Evolutionary conservation across 2,329 filamentous ascomycete species (phyloP).

Genomic region (Arachnomyces sp.): DNA sequence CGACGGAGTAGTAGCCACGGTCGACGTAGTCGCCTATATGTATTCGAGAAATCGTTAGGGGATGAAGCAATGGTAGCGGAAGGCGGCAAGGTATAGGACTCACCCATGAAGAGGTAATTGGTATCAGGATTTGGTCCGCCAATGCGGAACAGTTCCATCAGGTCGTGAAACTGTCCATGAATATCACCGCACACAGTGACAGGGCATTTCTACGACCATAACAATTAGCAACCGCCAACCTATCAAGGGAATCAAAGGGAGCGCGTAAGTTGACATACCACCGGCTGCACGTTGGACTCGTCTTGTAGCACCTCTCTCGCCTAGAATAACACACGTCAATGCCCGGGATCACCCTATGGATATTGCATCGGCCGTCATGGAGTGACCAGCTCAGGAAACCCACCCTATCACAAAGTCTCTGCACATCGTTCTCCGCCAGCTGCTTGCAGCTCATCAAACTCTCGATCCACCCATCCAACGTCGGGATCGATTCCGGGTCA

Average conservation of each 20-base stretch:
- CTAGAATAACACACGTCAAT: constrained; percentile 40
- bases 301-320: constrained; percentile 94
- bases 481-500: constrained; percentile 85
- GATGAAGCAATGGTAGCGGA: constrained; percentile 15
- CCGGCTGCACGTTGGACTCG: constrained; percentile 97
- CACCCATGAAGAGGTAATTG: constrained; percentile 99
- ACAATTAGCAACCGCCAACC: background rate
- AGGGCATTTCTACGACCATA: constrained; percentile 75
- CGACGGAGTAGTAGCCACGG: constrained; percentile 96
- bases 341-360: background rate
- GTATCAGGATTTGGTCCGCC: constrained; percentile 96
- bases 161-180: constrained; percentile 95
- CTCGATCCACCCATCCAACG: constrained; percentile 97
- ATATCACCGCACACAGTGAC: constrained; percentile 99
- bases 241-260: constrained; percentile 6
- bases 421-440: constrained; percentile 86
- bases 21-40: constrained; percentile 87
- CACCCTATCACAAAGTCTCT: constrained; percentile 96
- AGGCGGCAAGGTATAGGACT: constrained; percentile 23
- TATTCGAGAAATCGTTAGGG: constrained; percentile 8
- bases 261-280: constrained; percentile 55
- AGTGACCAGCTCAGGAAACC: constrained; percentile 23
- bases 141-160: constrained; percentile 99
- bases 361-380: background rate
- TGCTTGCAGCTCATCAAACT: constrained; percentile 98